A percentile compares a stretch with the other conserved stretches of the same genome.
phyloP scores from a whole-genome alignment of 163 green algal species.

The Coccomyxa subellipsoidea region DNA sequence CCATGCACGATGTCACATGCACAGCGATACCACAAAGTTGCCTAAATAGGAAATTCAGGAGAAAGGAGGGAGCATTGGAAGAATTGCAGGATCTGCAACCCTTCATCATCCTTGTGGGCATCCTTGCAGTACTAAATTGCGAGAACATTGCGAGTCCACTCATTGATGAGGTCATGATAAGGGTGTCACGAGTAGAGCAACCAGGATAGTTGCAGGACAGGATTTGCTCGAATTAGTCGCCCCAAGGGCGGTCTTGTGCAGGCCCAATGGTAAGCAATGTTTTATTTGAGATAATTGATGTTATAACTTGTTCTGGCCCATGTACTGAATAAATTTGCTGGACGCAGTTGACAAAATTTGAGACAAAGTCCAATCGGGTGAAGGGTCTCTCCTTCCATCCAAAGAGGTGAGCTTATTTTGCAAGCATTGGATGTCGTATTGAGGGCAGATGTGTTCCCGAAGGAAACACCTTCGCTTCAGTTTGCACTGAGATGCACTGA shows the following conservation, averaged over 20 bases:
- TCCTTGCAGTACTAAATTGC: neutral
- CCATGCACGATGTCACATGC: no score
- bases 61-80: no score
- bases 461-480: no score
- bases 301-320: neutral
- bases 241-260: neutral
- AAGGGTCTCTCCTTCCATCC: constrained; percentile 98
- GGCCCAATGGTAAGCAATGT: neutral
- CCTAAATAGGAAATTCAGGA: neutral
- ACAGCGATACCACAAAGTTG: no score
- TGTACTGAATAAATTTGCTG: neutral
- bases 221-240: neutral
- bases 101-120: no score
- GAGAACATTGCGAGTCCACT: neutral
- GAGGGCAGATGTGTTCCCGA: no score
- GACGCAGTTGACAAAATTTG: constrained; percentile 88
- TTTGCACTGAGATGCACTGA: no score
- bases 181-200: neutral
- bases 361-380: constrained; percentile 96
- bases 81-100: no score
- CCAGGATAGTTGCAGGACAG: neutral
- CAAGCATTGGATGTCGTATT: neutral
- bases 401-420: constrained; percentile 60
- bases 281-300: neutral
- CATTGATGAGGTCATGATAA: neutral